A percentile compares a stretch with the other conserved stretches of the same genome.
Evolutionary conservation across 495 filamentous ascomycete genomes (phyloP).

Genomic region (Talaromyces adpressus): DNA sequence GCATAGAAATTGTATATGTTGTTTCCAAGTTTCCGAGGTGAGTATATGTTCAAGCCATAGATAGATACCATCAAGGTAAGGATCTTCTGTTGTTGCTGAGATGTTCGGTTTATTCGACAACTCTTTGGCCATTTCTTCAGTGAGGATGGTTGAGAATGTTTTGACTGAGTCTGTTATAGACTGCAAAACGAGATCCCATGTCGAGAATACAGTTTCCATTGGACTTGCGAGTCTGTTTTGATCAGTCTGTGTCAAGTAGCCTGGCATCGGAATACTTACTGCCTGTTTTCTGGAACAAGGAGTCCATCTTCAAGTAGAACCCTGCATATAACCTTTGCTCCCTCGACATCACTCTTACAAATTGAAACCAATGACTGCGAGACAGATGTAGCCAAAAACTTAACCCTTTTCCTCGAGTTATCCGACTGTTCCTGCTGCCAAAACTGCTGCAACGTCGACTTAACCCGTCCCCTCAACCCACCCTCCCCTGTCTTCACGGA

Average conservation of each 20-base stretch:
- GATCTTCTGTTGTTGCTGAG: slow-evolving; percentile 14
- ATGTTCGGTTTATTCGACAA: slow-evolving; percentile 18
- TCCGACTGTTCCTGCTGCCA: slow-evolving; percentile 4
- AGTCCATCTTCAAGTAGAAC: slow-evolving; percentile 23
- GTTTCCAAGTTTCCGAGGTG: slow-evolving; percentile 25
- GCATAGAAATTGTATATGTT: slow-evolving; percentile 16
- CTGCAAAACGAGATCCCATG: slow-evolving; percentile 31
- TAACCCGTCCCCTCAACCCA: neutral
- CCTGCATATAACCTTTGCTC: slow-evolving; percentile 16
- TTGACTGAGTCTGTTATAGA: slow-evolving; percentile 22
- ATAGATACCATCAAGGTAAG: slow-evolving; percentile 24
- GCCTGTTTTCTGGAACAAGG: slow-evolving; percentile 22
- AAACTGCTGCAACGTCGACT: neutral
- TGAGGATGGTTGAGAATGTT: slow-evolving; percentile 25
- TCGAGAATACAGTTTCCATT: slow-evolving; percentile 20
- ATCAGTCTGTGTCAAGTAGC: neutral
- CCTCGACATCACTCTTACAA: slow-evolving; percentile 18
- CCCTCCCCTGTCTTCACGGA: neutral
- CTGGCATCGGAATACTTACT: slow-evolving; percentile 16
- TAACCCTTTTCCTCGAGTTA: slow-evolving; percentile 23
- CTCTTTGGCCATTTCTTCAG: slow-evolving; percentile 29
- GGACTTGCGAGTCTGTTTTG: slow-evolving; percentile 24
- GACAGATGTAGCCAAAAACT: slow-evolving; percentile 18
- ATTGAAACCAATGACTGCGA: slow-evolving; percentile 20
- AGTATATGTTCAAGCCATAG: slow-evolving; percentile 37